Base-by-base conservation (phyloP, 495 filamentous ascomycete genomes). In the Trichoderma gamsii region DNA sequence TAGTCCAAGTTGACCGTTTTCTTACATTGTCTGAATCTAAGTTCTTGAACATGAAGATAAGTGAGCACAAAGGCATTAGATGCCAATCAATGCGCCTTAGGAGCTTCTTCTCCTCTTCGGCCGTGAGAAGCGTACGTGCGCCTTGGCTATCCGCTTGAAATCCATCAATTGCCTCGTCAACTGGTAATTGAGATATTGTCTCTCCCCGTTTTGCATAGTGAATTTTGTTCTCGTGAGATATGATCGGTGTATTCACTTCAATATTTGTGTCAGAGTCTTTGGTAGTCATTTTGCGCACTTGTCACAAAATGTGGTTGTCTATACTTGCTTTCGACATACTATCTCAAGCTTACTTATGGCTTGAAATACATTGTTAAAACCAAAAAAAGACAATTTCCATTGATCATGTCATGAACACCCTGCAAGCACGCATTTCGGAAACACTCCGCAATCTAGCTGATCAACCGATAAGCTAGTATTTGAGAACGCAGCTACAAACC, bases 1-100 rank as follows among this genome's bases (percentile, higher is more conserved):
- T 46, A 3, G 5, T 16, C 7, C 12, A 15, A 18, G 6, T 2
- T 18, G 18, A 46, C 1, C 6, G 18, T 15, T 46, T 18, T 4
- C 43, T 18, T 46, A 46, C 78, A 72, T 83, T 83, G 35, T 75
- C 77, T 3, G 71, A 69, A 38, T 81, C 79, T 35, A 81, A 43
- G 43, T 76, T 80, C 69, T 81, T 81, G 66, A 83, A 76, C 75
- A 81, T 75, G 69, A 79, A 83, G 16, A 83, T 79, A 1, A 82
- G 64, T 5, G 79, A 77, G 16, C 76, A 77, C 12, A 83, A 70
- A 9, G 79, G 76, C 73, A 82, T 78, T 1, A 82, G 69, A 21
- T 77, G 78, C 79, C 77, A 81, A 65, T 82, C 80, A n/a, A 81
- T 78, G 23, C 78, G 73, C 8, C 78, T 75, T 15, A 82, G 70